phyloP scores from a whole-genome alignment of 2,329 filamentous ascomycete species.

The Macroventuria anomochaeta region DNA sequence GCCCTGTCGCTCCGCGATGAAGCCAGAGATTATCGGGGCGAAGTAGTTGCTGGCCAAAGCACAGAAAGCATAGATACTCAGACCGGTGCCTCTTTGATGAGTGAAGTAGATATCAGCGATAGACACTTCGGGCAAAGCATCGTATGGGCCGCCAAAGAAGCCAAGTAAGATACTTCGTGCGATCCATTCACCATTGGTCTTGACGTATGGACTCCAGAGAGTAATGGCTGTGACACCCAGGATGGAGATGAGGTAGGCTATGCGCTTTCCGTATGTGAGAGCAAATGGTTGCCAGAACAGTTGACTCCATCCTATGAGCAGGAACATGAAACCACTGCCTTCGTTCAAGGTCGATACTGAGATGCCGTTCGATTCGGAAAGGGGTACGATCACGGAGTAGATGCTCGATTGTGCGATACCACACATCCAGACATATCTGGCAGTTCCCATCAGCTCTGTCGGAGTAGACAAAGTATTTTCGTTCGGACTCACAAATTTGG shows the following conservation, averaged over 20 bases:
- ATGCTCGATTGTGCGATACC: constrained; percentile 58
- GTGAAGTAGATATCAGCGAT: constrained; percentile 52
- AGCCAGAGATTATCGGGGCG: constrained; percentile 46
- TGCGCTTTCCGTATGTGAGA: constrained; percentile 59
- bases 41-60: constrained; percentile 47
- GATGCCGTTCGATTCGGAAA: constrained; percentile 56
- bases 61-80: constrained; percentile 43
- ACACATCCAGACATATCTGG: constrained; percentile 57
- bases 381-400: constrained; percentile 59
- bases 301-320: constrained; percentile 60
- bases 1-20: constrained; percentile 45
- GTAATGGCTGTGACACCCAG: constrained; percentile 49
- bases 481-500: constrained; percentile 24
- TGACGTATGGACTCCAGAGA: constrained; percentile 55
- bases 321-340: constrained; percentile 61
- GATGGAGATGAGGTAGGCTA: constrained; percentile 55
- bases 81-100: constrained; percentile 42
- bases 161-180: constrained; percentile 57
- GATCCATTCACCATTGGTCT: constrained; percentile 56
- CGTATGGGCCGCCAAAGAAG: constrained; percentile 57
- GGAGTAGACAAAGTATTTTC: neutral
- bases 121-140: constrained; percentile 57
- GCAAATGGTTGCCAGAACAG: constrained; percentile 62
- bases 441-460: constrained; percentile 42
- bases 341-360: constrained; percentile 55